A percentile compares a stretch with the other conserved stretches of the same genome.
Conservation (phyloP, 2,329 filamentous ascomycete species). For the Diaporthe sp. region DNA sequence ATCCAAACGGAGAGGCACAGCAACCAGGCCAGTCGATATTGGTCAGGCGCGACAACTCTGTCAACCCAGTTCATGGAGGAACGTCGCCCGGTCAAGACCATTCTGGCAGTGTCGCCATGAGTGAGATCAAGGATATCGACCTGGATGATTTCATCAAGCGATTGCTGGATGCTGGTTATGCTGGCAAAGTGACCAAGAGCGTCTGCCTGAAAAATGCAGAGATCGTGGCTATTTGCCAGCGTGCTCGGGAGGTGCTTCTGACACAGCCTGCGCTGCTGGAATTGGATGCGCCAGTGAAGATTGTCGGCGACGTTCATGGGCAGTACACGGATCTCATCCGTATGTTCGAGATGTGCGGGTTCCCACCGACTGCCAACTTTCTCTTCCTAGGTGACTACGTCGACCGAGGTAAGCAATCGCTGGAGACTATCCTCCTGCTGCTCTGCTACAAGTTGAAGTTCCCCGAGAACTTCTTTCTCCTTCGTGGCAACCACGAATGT, state of each 20-base stretch:
- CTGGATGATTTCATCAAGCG: slow-evolving; percentile 97
- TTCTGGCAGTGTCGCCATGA: slow-evolving; percentile 75
- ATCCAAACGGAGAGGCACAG: slow-evolving; percentile 67
- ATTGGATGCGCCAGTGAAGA: slow-evolving; percentile 94
- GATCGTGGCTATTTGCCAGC: slow-evolving; percentile 91
- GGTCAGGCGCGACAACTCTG: slow-evolving; percentile 79
- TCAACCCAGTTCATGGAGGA: slow-evolving; percentile 71
- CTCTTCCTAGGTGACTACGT: slow-evolving; percentile 97
- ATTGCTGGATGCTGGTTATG: slow-evolving; percentile 92
- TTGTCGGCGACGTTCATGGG: slow-evolving; percentile 95
- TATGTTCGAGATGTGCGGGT: slow-evolving; percentile 99
- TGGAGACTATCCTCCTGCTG: slow-evolving; percentile 92
- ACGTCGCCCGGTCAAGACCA: slow-evolving; percentile 62
- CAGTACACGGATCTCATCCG: slow-evolving; percentile 96
- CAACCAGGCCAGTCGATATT: slow-evolving; percentile 90
- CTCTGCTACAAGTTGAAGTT: slow-evolving; percentile 98
- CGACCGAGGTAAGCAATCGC: slow-evolving; percentile 93
- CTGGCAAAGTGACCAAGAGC: slow-evolving; percentile 96
- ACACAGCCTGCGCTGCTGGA: slow-evolving; percentile 93
- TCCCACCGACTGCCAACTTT: slow-evolving; percentile 91
- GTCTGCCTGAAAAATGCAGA: slow-evolving; percentile 98
- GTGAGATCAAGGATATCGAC: slow-evolving; percentile 91
- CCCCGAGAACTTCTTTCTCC: slow-evolving; percentile 95
- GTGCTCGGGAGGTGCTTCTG: slow-evolving; percentile 88
- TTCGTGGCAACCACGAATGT: slow-evolving; percentile 96